These are phyloP conservation scores for Coemansia sp. DNA, from an alignment of 192 early-diverging fungal species.

Conservation along the genomic window DNA sequence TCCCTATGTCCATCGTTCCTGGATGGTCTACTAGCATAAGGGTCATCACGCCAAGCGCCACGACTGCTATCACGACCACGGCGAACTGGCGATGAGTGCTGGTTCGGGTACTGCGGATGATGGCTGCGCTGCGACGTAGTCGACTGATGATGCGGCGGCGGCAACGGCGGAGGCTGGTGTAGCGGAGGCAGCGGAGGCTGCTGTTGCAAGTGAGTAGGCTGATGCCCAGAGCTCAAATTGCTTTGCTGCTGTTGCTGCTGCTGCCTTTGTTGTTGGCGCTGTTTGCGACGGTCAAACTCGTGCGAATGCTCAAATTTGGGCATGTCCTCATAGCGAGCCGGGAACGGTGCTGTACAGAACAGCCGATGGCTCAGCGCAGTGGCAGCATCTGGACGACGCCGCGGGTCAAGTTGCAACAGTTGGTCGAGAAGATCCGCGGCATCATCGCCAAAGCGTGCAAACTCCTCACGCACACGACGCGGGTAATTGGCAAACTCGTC, in stretches of 20 bases:
- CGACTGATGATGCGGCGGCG: conserved; percentile 17
- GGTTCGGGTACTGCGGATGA: neutral
- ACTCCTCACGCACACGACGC: conserved; percentile 65
- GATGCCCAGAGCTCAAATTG: neutral
- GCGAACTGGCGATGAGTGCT: neutral
- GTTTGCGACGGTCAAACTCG: conserved; percentile 70
- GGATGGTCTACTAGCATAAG: conserved; percentile 17
- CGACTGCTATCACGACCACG: neutral
- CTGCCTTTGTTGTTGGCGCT: conserved; percentile 24
- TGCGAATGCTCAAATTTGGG: conserved; percentile 79
- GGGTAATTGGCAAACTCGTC: conserved; percentile 57
- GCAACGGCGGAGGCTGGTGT: neutral
- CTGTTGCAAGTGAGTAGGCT: conserved; percentile 2
- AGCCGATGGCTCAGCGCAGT: conserved; percentile 80
- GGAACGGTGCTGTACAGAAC: conserved; percentile 73
- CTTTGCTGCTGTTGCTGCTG: conserved; percentile 14
- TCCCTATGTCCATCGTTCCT: conserved; percentile 28
- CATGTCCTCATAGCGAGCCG: conserved; percentile 68
- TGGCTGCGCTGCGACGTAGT: conserved; percentile 13
- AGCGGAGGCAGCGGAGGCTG: neutral
- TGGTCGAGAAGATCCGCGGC: conserved; percentile 77
- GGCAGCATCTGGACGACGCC: conserved; percentile 69
- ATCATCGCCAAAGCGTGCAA: conserved; percentile 58
- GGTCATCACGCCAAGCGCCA: conserved; percentile 32
- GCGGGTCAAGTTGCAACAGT: conserved; percentile 78